These are phyloP conservation scores for Leonotis leonurus DNA, from an alignment of 257 asterid genomes.

Conservation along the genomic window DNA sequence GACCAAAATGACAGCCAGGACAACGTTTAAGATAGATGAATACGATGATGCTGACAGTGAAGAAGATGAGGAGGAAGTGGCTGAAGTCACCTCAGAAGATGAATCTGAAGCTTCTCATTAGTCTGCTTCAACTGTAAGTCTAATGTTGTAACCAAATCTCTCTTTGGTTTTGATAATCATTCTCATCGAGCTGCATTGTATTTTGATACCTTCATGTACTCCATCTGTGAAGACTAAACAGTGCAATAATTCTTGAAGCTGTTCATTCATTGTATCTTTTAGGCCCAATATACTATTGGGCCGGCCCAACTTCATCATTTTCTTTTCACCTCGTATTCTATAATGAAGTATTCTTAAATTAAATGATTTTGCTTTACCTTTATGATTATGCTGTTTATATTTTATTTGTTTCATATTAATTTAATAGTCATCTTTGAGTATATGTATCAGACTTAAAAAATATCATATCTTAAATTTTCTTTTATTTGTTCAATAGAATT, in stretches of 20 bases:
- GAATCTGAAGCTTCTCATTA: constrained; percentile 35
- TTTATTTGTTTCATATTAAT: neutral
- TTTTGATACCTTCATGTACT: constrained; percentile 2
- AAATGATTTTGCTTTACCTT: neutral
- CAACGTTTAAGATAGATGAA: constrained; percentile 42
- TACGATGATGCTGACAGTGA: constrained; percentile 31
- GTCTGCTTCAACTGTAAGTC: constrained; percentile 17
- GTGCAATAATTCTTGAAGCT: neutral
- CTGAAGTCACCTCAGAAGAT: constrained; percentile 63
- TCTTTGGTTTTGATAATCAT: neutral
- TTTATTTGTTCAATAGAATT: neutral
- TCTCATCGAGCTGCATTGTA: neutral
- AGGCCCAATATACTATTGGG: constrained; percentile 11
- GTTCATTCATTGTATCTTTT: neutral
- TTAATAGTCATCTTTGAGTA: neutral
- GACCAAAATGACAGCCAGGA: constrained; percentile 50
- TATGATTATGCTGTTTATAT: neutral
- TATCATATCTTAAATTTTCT: neutral
- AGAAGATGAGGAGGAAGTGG: constrained; percentile 30
- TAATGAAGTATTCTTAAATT: neutral
- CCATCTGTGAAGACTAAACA: neutral
- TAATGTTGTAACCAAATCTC: neutral
- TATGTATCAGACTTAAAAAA: too few species aligned
- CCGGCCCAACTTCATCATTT: neutral
- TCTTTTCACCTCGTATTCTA: neutral